Evolutionary conservation across 768 basidiomycete species (phyloP), one percentile per base, ranked within the genome.

Genomic region (Termitomyces titanicus): DNA sequence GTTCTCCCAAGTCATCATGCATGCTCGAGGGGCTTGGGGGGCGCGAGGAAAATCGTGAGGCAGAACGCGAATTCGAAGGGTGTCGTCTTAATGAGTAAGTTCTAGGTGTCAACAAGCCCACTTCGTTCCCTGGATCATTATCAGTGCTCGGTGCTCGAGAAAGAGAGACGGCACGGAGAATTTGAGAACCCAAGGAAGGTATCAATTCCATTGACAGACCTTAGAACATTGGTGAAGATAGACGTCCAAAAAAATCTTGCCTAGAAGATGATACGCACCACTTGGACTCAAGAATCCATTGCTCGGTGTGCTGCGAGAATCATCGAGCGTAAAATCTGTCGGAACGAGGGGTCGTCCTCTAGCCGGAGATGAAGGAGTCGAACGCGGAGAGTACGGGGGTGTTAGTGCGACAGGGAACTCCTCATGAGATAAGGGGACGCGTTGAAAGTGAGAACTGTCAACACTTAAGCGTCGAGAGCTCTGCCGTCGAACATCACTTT

Each of bases 81-180:
- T 24, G 37, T 15, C 37, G 51, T 7, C 56, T 25, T 42, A 53
- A 46, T 33, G 51, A 56, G 35, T 55, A 24, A 29, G 52, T 49
- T 24, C 57, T 57, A 4, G 55, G 55, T 33, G 48, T 64, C 18
- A 43, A 53, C 10, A 61, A 56, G 9, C 61, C 61, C 5, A 60
- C 51, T 20, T 64, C 73, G 27, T 71, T 63, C 60, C 78, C 76
- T 10, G 70, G 70, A 15, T 71, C 66, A 42, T 72, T 74, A n/a
- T 74, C 73, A 34, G 77, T 67, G 55, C 75, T 72, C 11, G 68
- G 73, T 38, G 69, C 66, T 45, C 76, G 73, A 11, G 80, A 79
- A 11, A 71, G 65, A 11, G 69, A 73, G 22, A 69, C 67, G 13
- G 55, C n/a, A 39, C 54, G 63, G 12, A 61, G 53, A 11, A 27